phyloP scores from a whole-genome alignment of 345 rosid species.

The Eucalyptus tenuipes region DNA sequence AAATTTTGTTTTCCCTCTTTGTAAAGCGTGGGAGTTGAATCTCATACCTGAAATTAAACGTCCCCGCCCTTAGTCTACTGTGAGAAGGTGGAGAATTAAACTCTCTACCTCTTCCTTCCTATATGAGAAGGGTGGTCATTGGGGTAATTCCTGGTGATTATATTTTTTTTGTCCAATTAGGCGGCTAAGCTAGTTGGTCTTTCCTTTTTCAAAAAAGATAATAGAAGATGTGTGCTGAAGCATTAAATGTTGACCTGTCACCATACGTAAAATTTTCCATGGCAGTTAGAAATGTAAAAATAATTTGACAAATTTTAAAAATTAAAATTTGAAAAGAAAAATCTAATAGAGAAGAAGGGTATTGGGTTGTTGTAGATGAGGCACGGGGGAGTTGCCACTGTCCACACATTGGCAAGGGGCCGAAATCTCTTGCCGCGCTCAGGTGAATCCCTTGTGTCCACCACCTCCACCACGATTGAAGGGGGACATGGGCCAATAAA shows the following conservation, averaged over 20 bases:
- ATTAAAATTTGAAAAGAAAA: not conserved
- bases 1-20: rapidly evolving
- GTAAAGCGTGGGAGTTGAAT: too few relatives aligned
- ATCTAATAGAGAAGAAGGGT: not conserved
- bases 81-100: too few relatives aligned
- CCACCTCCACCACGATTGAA: not conserved
- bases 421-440: rapidly evolving
- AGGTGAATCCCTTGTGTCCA: not conserved
- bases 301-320: not conserved
- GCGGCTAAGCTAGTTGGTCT: not conserved
- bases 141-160: too few relatives aligned
- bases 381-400: not conserved
- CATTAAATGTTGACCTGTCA: not conserved
- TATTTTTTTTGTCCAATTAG: not conserved
- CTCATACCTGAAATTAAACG: rapidly evolving
- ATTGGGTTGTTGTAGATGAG: not conserved
- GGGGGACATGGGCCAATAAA: too few relatives aligned
- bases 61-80: rapidly evolving
- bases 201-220: not conserved
- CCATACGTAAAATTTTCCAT: not conserved
- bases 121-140: too few relatives aligned
- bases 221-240: not conserved
- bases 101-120: too few relatives aligned
- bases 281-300: not conserved
- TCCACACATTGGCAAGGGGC: not conserved